Percentiles rank a stretch among this genome's conserved stretches.
phyloP scores from a whole-genome alignment of 1,284 basidiomycete genomes.

The Pseudozyma sp. region DNA sequence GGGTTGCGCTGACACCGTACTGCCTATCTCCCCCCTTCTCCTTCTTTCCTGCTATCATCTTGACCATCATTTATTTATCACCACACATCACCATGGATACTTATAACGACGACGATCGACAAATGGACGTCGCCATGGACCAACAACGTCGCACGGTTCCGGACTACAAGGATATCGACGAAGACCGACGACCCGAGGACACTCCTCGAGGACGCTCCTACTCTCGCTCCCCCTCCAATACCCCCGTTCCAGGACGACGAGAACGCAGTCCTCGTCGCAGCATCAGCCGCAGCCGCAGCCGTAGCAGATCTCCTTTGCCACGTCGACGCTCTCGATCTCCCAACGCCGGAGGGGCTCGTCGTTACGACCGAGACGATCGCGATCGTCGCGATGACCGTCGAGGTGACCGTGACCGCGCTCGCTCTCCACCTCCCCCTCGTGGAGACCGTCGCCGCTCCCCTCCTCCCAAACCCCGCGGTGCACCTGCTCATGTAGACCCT shows the following conservation, averaged over 20 bases:
- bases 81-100: conserved; percentile 16
- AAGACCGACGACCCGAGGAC: conserved; percentile 35
- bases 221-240: conserved; percentile 46
- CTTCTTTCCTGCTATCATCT: not conserved
- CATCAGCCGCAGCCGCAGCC: conserved; percentile 21
- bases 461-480: conserved; percentile 38
- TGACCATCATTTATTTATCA: not conserved
- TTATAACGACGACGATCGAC: not conserved
- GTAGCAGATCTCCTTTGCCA: conserved; percentile 21
- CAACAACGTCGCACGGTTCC: conserved; percentile 21
- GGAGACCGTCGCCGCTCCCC: conserved; percentile 40
- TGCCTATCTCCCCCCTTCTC: not conserved
- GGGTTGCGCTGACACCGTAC: not conserved
- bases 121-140: conserved; percentile 16
- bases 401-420: conserved; percentile 31
- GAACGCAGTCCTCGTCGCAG: conserved; percentile 22
- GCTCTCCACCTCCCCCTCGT: conserved; percentile 37
- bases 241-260: conserved; percentile 33
- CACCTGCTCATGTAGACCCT: conserved; percentile 75
- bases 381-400: conserved; percentile 19
- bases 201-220: conserved; percentile 43
- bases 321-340: conserved; percentile 50
- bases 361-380: conserved; percentile 32
- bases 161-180: conserved; percentile 48
- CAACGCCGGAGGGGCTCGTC: conserved; percentile 7